phyloP scores from a whole-genome alignment of 176 grass and related monocot species.

The Triticum dicoccoides region DNA sequence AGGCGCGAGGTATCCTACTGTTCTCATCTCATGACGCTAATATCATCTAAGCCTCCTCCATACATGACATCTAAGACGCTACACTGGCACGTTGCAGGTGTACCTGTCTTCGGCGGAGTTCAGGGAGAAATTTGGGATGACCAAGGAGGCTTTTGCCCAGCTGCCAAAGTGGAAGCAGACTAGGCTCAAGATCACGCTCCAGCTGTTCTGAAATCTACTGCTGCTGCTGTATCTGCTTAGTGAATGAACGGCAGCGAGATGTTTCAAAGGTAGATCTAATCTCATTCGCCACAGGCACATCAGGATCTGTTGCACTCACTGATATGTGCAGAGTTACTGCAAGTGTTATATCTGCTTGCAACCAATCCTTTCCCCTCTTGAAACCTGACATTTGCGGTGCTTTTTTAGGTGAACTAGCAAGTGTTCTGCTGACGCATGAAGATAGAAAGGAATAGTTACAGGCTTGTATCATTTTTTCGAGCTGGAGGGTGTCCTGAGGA shows the following conservation, averaged over 20 bases:
- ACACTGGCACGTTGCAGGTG: conserved; percentile 38
- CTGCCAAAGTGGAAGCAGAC: conserved; percentile 95
- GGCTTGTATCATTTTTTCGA: conserved; percentile 39
- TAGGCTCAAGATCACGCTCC: conserved; percentile 89
- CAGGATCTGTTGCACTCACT: no score
- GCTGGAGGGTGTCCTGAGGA: conserved; percentile 3
- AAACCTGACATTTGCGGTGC: not conserved
- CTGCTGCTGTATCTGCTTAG: not conserved
- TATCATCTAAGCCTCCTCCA: not conserved
- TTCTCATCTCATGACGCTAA: not conserved
- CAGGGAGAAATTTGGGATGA: conserved; percentile 77
- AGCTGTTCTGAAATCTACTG: conserved; percentile 58
- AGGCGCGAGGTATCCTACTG: conserved; percentile 66
- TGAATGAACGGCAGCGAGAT: conserved; percentile 17
- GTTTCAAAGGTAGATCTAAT: conserved; percentile 27
- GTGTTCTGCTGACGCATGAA: not conserved
- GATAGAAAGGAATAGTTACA: not conserved
- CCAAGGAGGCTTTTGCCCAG: conserved; percentile 80
- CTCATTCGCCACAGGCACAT: no score
- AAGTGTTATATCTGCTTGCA: conserved; percentile 23
- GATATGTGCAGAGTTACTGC: no score
- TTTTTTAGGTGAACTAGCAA: not conserved
- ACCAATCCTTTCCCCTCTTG: not conserved
- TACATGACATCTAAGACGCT: not conserved
- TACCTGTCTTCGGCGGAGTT: conserved; percentile 76